phyloP scores from a whole-genome alignment of 2,329 filamentous ascomycete genomes.

The Tolypocladium album region DNA sequence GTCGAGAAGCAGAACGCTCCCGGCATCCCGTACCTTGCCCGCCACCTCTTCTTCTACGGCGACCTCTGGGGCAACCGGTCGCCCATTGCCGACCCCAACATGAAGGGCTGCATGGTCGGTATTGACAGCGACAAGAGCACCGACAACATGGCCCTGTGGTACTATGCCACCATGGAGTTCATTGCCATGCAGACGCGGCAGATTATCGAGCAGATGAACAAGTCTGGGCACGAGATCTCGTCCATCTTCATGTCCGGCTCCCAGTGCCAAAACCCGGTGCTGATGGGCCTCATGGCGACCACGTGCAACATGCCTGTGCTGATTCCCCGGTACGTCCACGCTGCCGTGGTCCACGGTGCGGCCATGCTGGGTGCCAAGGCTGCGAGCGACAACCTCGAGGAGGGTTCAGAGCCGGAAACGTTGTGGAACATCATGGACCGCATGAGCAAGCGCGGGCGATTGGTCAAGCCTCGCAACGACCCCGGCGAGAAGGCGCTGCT shows the following conservation, averaged over 20 bases:
- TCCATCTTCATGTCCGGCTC: slow-evolving; percentile 99
- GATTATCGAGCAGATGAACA: slow-evolving; percentile 92
- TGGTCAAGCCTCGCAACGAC: slow-evolving; percentile 66
- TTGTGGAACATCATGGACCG: slow-evolving; percentile 97
- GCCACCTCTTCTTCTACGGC: slow-evolving; percentile 97
- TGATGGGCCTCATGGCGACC: slow-evolving; percentile 86
- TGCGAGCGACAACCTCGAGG: slow-evolving; percentile 64
- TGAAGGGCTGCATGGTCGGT: slow-evolving; percentile 84
- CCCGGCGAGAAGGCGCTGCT: slow-evolving; percentile 67
- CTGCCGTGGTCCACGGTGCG: slow-evolving; percentile 93
- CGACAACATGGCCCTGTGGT: slow-evolving; percentile 80
- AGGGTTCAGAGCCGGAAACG: slow-evolving; percentile 63
- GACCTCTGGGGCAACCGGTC: slow-evolving; percentile 96
- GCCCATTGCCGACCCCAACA: slow-evolving; percentile 82
- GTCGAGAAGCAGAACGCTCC: slow-evolving; percentile 59
- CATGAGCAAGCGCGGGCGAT: slow-evolving; percentile 86
- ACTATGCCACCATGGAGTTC: slow-evolving; percentile 96
- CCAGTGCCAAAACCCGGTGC: slow-evolving; percentile 88
- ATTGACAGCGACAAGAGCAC: slow-evolving; percentile 78
- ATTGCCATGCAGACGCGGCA: slow-evolving; percentile 95
- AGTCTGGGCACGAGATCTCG: slow-evolving; percentile 72
- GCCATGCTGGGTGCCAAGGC: slow-evolving; percentile 97
- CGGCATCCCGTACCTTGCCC: slow-evolving; percentile 71
- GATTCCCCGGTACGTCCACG: slow-evolving; percentile 87
- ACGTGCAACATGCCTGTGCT: slow-evolving; percentile 87